These are phyloP conservation scores for Aristolochia californica DNA, from an alignment of 164 flowering plant species.

Conservation along the genomic window DNA sequence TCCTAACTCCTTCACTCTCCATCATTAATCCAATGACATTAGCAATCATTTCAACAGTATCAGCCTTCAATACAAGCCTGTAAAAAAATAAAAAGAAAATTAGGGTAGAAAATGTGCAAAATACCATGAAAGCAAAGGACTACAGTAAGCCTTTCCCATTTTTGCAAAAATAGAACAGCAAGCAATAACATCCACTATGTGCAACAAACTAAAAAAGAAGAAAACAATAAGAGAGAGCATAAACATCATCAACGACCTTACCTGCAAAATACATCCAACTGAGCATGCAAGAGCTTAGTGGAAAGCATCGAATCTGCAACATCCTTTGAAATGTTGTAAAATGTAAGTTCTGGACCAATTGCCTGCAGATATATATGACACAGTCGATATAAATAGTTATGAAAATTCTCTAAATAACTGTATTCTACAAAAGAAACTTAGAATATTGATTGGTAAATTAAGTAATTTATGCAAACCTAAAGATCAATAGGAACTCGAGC, in stretches of 20 bases:
- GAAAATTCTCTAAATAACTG: no score
- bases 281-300: conserved; percentile 82
- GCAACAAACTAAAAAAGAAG: no score
- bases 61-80: conserved; percentile 77
- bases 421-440: no score
- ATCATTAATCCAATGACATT: conserved; percentile 77
- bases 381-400: no score
- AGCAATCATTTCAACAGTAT: conserved; percentile 61
- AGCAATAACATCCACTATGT: no score
- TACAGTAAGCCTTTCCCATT: no score
- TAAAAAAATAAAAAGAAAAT: conserved; percentile 14
- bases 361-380: conserved; percentile 45
- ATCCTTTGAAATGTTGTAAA: conserved; percentile 68
- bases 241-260: conserved; percentile 3
- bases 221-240: no score
- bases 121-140: no score
- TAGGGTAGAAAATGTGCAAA: background rate
- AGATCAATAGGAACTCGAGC: no score
- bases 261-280: conserved; percentile 86
- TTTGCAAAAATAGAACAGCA: no score
- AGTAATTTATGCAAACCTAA: no score
- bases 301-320: conserved; percentile 51
- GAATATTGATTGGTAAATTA: no score
- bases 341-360: conserved; percentile 92
- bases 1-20: conserved; percentile 91